Conservation (phyloP, 225 moss, liverwort and hornwort species). For the Marchantia paleacea region DNA sequence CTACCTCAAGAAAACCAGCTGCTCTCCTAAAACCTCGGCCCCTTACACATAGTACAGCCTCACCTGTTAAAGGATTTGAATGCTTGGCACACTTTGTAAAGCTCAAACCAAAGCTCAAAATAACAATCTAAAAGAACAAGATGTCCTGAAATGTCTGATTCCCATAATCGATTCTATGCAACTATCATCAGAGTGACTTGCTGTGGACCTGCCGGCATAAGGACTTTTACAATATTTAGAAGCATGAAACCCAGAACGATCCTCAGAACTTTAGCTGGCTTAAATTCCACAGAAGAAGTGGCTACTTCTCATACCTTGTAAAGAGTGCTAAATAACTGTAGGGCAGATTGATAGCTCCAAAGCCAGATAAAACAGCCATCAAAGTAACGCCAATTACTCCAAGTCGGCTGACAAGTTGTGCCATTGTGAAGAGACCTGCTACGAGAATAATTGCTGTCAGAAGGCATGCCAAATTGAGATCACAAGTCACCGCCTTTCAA, state of each 20-base stretch:
- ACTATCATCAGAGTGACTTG: background rate
- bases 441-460: background rate
- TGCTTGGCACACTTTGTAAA: no score
- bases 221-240: no score
- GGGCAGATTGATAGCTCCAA: conserved; percentile 64
- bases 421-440: conserved; percentile 69
- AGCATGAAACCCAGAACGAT: background rate
- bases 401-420: conserved; percentile 65
- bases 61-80: no score
- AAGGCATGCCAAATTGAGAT: background rate
- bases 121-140: no score
- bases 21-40: background rate
- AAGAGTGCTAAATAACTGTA: conserved; percentile 64
- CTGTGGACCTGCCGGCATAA: background rate
- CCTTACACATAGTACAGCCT: background rate
- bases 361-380: conserved; percentile 64
- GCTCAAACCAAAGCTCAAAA: no score
- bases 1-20: background rate
- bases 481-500: background rate
- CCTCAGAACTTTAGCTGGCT: background rate
- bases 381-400: conserved; percentile 66
- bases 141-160: no score
- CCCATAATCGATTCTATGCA: no score
- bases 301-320: conserved; percentile 43
- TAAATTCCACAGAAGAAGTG: background rate